Percentiles rank a stretch among this genome's conserved stretches.
These are phyloP conservation scores for Psilocybe cyanescens DNA, from an alignment of 768 basidiomycete species.

Conservation along the genomic window DNA sequence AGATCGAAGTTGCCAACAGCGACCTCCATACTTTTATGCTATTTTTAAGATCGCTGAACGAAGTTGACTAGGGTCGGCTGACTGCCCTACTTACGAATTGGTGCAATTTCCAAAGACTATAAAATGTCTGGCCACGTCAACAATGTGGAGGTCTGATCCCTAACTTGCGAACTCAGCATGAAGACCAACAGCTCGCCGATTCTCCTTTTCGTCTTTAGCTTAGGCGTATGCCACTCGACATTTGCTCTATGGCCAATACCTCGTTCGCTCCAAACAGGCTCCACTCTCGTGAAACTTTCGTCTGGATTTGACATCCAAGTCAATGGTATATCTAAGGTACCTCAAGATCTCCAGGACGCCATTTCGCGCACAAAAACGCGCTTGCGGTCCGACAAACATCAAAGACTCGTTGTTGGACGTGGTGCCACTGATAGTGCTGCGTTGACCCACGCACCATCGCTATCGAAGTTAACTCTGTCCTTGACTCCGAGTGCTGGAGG, in stretches of 20 bases:
- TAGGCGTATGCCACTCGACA: conserved; percentile 17
- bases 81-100: conserved; percentile 5
- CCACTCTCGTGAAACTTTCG: conserved; percentile 48
- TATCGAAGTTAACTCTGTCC: conserved; percentile 48
- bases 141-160: background rate
- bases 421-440: conserved; percentile 49
- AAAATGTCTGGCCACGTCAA: conserved; percentile 10
- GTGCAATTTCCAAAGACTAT: conserved; percentile 7
- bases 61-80: conserved; percentile 17
- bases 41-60: conserved; percentile 15
- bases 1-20: conserved; percentile 12
- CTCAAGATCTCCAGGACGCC: conserved; percentile 63
- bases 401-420: conserved; percentile 61
- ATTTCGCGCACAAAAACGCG: conserved; percentile 47
- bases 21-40: conserved; percentile 5
- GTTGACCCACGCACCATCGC: conserved; percentile 40
- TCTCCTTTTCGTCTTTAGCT: conserved; percentile 9
- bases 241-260: conserved; percentile 54
- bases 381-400: conserved; percentile 57
- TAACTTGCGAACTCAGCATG: conserved; percentile 6
- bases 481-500: conserved; percentile 29
- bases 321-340: conserved; percentile 37
- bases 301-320: conserved; percentile 53
- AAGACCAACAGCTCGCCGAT: conserved; percentile 4
- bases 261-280: conserved; percentile 44